Conservation (phyloP, 73 alveolate species). For the Paramecium biaurelia region DNA sequence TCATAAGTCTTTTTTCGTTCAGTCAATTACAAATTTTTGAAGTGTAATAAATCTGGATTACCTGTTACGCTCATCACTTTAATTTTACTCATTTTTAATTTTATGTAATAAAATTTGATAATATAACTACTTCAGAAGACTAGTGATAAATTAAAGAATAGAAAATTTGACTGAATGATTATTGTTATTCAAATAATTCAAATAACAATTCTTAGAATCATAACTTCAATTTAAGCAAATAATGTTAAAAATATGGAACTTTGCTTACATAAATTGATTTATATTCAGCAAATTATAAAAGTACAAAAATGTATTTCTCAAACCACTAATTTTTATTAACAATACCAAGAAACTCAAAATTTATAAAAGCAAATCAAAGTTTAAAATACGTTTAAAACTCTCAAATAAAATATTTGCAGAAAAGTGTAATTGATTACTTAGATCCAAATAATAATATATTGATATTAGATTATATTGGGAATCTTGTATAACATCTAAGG, state of each 20-base stretch:
- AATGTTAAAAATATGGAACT: background rate
- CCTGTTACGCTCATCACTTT: slow-evolving; percentile 45
- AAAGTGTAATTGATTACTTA: slow-evolving; percentile 86
- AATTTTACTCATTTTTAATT: slow-evolving; percentile 31
- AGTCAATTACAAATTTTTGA: background rate
- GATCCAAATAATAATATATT: slow-evolving; percentile 88
- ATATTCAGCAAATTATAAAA: background rate
- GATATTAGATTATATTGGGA: slow-evolving; percentile 86
- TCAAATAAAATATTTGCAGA: slow-evolving; percentile 91
- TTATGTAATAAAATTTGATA: background rate
- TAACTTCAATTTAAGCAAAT: background rate
- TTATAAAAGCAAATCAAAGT: background rate
- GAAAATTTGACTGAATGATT: background rate
- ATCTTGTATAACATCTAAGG: slow-evolving; percentile 85
- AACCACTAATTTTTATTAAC: too few relatives aligned
- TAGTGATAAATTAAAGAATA: background rate
- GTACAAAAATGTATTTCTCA: background rate
- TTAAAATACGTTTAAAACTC: slow-evolving; percentile 82
- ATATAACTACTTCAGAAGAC: background rate
- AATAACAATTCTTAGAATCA: background rate
- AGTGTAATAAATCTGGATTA: slow-evolving; percentile 35
- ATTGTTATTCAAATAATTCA: background rate
- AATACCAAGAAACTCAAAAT: background rate
- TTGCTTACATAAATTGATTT: background rate
- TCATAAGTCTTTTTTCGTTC: slow-evolving; percentile 29